Percentiles rank a stretch among this genome's conserved stretches.
Evolutionary conservation across 352 stramenopile species (phyloP).

Genomic region (Phytophthora podocarpi): DNA sequence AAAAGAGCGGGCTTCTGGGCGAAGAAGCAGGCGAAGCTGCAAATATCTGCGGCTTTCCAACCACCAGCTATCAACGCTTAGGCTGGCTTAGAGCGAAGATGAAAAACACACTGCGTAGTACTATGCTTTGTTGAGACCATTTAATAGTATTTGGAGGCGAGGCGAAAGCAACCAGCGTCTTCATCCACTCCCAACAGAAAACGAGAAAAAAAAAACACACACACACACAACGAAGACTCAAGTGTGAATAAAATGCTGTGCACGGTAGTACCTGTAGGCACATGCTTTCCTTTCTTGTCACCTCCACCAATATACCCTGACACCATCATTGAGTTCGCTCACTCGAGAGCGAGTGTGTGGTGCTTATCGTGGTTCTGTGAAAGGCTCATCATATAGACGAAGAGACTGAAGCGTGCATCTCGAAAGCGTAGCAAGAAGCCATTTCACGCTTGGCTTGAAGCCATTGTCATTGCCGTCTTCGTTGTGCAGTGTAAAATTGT

Average conservation of each 20-base stretch:
- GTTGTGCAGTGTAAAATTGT: constrained; percentile 33
- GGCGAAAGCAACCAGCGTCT: too few relatives aligned
- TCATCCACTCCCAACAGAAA: not conserved
- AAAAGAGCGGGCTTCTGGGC: constrained; percentile 57
- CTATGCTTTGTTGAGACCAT: too few relatives aligned
- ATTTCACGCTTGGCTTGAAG: constrained; percentile 8
- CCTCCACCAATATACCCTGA: not conserved
- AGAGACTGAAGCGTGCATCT: constrained; percentile 17
- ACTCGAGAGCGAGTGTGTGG: constrained; percentile 15
- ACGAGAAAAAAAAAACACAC: not conserved
- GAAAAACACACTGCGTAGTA: too few relatives aligned
- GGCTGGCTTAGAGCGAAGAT: too few relatives aligned
- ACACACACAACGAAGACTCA: not conserved
- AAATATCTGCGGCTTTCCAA: constrained; percentile 54
- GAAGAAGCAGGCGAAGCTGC: constrained; percentile 62
- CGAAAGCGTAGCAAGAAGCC: constrained; percentile 17
- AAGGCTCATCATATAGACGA: constrained; percentile 28
- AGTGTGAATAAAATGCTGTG: constrained; percentile 23
- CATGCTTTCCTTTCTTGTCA: not conserved
- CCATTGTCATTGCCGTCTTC: constrained; percentile 15
- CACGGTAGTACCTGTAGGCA: constrained; percentile 1
- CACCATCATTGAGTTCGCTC: constrained; percentile 3
- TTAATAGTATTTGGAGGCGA: too few relatives aligned
- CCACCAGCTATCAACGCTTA: constrained; percentile 43
- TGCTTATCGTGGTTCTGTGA: constrained; percentile 4